Evolutionary conservation across 2,329 filamentous ascomycete genomes (phyloP).

Genomic region (Leptosphaerulina australis): DNA sequence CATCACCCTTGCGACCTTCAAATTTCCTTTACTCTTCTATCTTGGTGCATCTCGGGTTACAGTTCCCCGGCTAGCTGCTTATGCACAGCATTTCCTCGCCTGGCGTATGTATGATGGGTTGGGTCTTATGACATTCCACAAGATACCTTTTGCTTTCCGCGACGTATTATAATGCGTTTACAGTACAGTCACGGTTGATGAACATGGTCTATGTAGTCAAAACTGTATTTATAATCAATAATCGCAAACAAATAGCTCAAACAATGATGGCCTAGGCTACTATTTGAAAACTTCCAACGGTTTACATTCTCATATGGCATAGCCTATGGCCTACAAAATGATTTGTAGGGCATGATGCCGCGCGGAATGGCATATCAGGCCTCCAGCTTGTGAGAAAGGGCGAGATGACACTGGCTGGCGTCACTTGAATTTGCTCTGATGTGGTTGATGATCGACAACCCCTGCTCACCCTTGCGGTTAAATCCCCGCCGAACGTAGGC

Average conservation of each 20-base stretch:
- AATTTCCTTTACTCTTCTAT: slow-evolving; percentile 12
- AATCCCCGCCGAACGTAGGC: slow-evolving; percentile 7
- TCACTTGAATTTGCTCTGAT: not conserved
- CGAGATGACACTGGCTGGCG: not conserved
- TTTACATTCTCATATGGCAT: too few species aligned
- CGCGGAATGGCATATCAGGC: slow-evolving; percentile 6
- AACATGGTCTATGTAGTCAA: slow-evolving; percentile 10
- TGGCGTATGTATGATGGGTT: slow-evolving; percentile 22
- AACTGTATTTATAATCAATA: slow-evolving; percentile 14
- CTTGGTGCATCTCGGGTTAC: not conserved
- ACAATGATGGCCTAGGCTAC: too few species aligned
- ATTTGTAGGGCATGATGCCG: not conserved
- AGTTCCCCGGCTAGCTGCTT: slow-evolving; percentile 6
- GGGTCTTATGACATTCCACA: slow-evolving; percentile 19
- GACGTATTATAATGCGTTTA: slow-evolving; percentile 4
- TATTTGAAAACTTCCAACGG: too few species aligned
- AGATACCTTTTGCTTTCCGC: slow-evolving; percentile 33
- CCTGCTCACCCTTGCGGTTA: slow-evolving; percentile 8
- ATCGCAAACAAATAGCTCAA: slow-evolving; percentile 9
- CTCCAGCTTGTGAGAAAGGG: slow-evolving; percentile 5
- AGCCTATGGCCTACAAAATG: too few species aligned
- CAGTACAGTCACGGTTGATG: slow-evolving; percentile 19
- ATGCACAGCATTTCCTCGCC: slow-evolving; percentile 1
- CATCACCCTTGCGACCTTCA: slow-evolving; percentile 8
- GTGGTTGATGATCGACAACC: slow-evolving; percentile 9